Percentiles rank a stretch among this genome's conserved stretches.
phyloP scores from a whole-genome alignment of 305 asterid species.

The Plantago coronopus region DNA sequence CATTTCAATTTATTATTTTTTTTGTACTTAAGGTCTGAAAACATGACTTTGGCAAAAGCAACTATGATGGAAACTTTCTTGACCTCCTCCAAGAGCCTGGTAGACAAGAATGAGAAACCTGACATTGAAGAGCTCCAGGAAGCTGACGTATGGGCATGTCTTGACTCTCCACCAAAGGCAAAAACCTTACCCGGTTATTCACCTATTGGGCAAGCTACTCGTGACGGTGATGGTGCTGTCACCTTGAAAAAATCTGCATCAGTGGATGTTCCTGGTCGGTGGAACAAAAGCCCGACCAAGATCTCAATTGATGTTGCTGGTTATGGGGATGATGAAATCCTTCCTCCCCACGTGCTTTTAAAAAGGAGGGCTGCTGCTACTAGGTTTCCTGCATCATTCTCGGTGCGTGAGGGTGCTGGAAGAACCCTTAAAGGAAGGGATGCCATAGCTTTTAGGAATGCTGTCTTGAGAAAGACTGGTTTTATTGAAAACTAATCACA shows the following conservation, averaged over 20 bases:
- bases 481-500: slow-evolving; percentile 11
- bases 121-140: too few relatives aligned
- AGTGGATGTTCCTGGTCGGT: background rate
- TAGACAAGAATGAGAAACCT: too few relatives aligned
- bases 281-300: slow-evolving; percentile 6
- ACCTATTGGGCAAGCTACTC: background rate
- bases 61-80: too few relatives aligned
- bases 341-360: slow-evolving; percentile 25
- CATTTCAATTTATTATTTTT: too few relatives aligned
- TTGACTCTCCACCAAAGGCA: too few relatives aligned
- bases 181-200: background rate
- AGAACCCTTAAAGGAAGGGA: slow-evolving; percentile 21
- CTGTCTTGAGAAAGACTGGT: slow-evolving; percentile 26
- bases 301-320: slow-evolving; percentile 8
- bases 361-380: slow-evolving; percentile 19
- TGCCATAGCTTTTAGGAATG: slow-evolving; percentile 24
- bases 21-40: too few relatives aligned
- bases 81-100: too few relatives aligned
- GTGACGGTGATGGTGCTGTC: background rate
- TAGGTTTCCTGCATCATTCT: slow-evolving; percentile 24
- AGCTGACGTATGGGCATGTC: too few relatives aligned
- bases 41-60: too few relatives aligned
- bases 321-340: slow-evolving; percentile 15
- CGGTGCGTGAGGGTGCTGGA: slow-evolving; percentile 29
- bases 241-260: background rate